Conservation (phyloP, 306 rosid species). For the Cucurbita pepo region DNA sequence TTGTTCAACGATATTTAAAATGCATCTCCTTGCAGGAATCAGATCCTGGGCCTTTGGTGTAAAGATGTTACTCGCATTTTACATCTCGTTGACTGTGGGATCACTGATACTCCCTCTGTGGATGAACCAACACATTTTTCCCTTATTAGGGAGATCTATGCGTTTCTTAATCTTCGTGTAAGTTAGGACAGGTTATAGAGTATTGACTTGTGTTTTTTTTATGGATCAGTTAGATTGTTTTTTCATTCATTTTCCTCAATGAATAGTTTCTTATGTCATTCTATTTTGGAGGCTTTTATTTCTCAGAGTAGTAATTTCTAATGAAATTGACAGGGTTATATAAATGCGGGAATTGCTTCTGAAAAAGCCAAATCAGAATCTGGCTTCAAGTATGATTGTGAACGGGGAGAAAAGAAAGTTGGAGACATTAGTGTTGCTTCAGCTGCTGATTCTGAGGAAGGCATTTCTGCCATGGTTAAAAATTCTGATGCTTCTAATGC, state of each 20-base stretch:
- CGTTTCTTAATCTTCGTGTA: conserved; percentile 86
- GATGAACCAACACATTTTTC: conserved; percentile 45
- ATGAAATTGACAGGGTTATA: conserved; percentile 66
- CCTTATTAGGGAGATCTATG: conserved; percentile 73
- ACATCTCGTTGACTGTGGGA: conserved; percentile 88
- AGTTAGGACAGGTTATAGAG: conserved; percentile 19
- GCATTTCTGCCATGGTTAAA: conserved; percentile 68
- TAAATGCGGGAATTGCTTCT: conserved; percentile 86
- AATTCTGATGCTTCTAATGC: conserved; percentile 28
- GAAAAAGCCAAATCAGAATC: conserved; percentile 52
- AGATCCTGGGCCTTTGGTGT: conserved; percentile 74
- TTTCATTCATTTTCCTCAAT: background rate
- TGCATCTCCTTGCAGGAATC: conserved; percentile 53
- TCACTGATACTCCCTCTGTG: conserved; percentile 27
- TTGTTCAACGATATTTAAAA: background rate
- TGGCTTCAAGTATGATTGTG: conserved; percentile 36
- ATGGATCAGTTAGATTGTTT: background rate
- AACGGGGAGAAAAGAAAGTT: conserved; percentile 43
- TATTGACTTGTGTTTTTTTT: conserved; percentile 6
- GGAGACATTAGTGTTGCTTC: conserved; percentile 49
- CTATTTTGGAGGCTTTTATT: background rate
- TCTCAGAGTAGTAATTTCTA: background rate
- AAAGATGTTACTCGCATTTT: conserved; percentile 82
- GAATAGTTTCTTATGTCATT: background rate
- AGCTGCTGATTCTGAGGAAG: conserved; percentile 83